These are phyloP conservation scores for Kwoniella botswanensis DNA, from an alignment of 768 basidiomycete genomes.

Conservation along the genomic window DNA sequence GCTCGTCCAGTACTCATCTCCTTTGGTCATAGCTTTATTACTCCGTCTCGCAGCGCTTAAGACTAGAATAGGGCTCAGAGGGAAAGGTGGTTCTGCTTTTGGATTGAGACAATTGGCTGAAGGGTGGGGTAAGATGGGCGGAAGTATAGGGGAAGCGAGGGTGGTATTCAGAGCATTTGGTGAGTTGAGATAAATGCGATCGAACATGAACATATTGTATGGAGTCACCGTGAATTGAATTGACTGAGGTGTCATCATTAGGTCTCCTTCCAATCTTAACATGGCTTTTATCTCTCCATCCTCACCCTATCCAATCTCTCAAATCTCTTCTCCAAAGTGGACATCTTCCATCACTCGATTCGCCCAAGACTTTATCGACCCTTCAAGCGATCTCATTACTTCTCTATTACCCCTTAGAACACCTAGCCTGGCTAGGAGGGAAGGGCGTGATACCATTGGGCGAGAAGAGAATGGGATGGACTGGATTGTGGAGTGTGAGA, in stretches of 20 bases:
- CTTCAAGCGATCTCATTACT: slow-evolving; percentile 48
- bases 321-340: slow-evolving; percentile 12
- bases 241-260: background rate
- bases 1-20: slow-evolving; percentile 54
- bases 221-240: too few species aligned
- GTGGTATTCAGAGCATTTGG: slow-evolving; percentile 56
- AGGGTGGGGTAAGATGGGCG: slow-evolving; percentile 40
- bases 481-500: slow-evolving; percentile 52
- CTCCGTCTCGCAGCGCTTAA: slow-evolving; percentile 39
- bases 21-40: slow-evolving; percentile 50
- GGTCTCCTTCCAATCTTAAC: slow-evolving; percentile 39
- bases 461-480: slow-evolving; percentile 18
- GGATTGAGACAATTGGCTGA: slow-evolving; percentile 35
- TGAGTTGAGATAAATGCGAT: slow-evolving; percentile 18
- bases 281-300: slow-evolving; percentile 43
- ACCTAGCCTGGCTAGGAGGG: slow-evolving; percentile 46
- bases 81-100: slow-evolving; percentile 20
- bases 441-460: slow-evolving; percentile 49
- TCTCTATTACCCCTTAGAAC: slow-evolving; percentile 54
- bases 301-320: slow-evolving; percentile 39
- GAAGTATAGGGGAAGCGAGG: slow-evolving; percentile 51
- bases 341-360: background rate
- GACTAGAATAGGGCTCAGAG: slow-evolving; percentile 21
- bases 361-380: slow-evolving; percentile 38
- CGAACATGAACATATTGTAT: background rate